Evolutionary conservation across 2,329 filamentous ascomycete genomes (phyloP), one percentile per base, ranked within the genome.

Genomic region (Sporothrix dimorphospora): DNA sequence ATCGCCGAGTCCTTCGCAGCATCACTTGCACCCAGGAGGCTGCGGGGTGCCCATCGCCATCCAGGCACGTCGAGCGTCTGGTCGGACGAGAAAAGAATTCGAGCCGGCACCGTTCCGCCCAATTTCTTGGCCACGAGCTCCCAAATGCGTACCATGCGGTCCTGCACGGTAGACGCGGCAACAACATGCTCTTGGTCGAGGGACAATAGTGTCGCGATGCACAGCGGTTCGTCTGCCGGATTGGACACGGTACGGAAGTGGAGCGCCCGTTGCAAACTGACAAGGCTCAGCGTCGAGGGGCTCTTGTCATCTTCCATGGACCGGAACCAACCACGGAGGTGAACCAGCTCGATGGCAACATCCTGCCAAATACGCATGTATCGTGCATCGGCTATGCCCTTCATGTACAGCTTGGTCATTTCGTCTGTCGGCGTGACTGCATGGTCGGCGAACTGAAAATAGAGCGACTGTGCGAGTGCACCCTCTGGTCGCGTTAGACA

Each of bases 191-290:
- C n/a, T 5, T 68, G 53, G 27, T 69, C 70, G 19, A 72, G 65
- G 5, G 16, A 34, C 6, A 72, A 40, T 1, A 72, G 53, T 1
- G 70, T 72, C 1, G 53, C 65, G 24, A 72, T 72, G 42, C 70
- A 72, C 1, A 72, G 51, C 1, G 70, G 61, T 53, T 72, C 70
- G 27, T 72, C 70, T 1, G 70, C 65, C 3, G 70, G 51, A 0
- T 68, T n/a, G 19, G 70, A 72, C 16, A 72, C 70, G 2, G 70
- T 72, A 24, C 63, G 63, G 38, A 72, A 72, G 53, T 72, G 63
- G 1, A 72, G 53, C 1, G 70, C 30, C 4, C 63, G 70, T n/a
- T 72, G 63, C 4, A 72, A n/a, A n/a, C 16, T 51, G 9, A 30
- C 30, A 16, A 72, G 70, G 27, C 49, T 67, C 3, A 47, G 24